Conservation (phyloP, 495 filamentous ascomycete species). For the Aspergillus panamensis region DNA sequence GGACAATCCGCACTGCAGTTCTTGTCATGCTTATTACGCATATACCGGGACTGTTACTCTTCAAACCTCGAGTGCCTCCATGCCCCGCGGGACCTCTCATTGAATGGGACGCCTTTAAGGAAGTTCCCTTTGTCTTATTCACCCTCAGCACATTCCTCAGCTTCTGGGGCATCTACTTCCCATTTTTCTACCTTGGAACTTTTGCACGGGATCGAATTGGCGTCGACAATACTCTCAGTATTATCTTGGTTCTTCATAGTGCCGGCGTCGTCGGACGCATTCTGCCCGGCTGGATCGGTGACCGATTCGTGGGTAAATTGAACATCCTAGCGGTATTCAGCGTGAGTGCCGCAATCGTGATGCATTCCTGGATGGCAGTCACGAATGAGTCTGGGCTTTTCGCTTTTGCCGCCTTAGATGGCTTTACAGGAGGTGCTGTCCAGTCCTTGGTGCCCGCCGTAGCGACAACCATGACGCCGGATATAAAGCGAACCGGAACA, state of each 20-base stretch:
- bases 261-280: constrained; percentile 57
- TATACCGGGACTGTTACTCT: constrained; percentile 40
- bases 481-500: constrained; percentile 59
- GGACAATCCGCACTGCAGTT: constrained; percentile 63
- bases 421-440: constrained; percentile 53
- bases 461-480: constrained; percentile 51
- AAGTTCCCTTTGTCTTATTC: constrained; percentile 60
- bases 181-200: constrained; percentile 59
- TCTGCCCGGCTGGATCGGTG: constrained; percentile 55
- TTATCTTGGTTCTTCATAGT: constrained; percentile 65
- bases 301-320: constrained; percentile 49
- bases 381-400: constrained; percentile 44
- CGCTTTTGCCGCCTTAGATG: constrained; percentile 55
- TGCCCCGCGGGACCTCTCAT: constrained; percentile 53
- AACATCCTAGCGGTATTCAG: constrained; percentile 50
- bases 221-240: constrained; percentile 48
- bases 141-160: constrained; percentile 49
- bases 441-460: constrained; percentile 58
- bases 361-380: constrained; percentile 58
- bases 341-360: constrained; percentile 39
- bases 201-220: constrained; percentile 52
- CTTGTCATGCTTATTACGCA: constrained; percentile 57
- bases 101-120: constrained; percentile 57
- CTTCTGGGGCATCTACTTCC: constrained; percentile 62
- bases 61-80: constrained; percentile 54